These are phyloP conservation scores for Starmera dryadoides DNA, from an alignment of 805 yeast genomes.

Conservation along the genomic window DNA sequence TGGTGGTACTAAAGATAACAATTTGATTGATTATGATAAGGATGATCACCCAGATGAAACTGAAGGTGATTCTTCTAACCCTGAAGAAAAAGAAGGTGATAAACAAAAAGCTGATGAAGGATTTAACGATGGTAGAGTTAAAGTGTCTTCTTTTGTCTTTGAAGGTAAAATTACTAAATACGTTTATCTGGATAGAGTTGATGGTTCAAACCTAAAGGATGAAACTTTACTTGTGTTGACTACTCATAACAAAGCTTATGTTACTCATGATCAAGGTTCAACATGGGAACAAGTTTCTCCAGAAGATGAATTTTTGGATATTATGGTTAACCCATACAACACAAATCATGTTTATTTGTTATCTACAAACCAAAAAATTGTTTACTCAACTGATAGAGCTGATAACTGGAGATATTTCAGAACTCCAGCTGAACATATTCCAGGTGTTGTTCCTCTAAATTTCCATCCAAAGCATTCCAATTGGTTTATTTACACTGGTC, in stretches of 20 bases:
- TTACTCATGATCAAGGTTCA: slow-evolving; percentile 53
- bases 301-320: slow-evolving; percentile 38
- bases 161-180: slow-evolving; percentile 49
- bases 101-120: slow-evolving; percentile 27
- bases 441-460: slow-evolving; percentile 42
- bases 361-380: slow-evolving; percentile 20
- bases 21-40: slow-evolving; percentile 16
- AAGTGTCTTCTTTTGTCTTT: slow-evolving; percentile 34
- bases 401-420: slow-evolving; percentile 35
- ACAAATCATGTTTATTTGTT: slow-evolving; percentile 36
- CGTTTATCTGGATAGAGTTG: slow-evolving; percentile 43
- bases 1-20: slow-evolving; percentile 8
- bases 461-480: slow-evolving; percentile 54
- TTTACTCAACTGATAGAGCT: slow-evolving; percentile 71
- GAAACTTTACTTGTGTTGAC: slow-evolving; percentile 65
- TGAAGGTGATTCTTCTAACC: slow-evolving; percentile 14
- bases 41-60: slow-evolving; percentile 24
- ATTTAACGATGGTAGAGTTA: slow-evolving; percentile 25
- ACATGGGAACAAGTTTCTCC: slow-evolving; percentile 22
- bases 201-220: slow-evolving; percentile 35
- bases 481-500: slow-evolving; percentile 66
- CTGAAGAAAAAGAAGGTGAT: slow-evolving; percentile 27
- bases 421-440: slow-evolving; percentile 41
- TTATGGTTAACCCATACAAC: slow-evolving; percentile 54
- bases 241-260: slow-evolving; percentile 39